Base-by-base conservation (phyloP, 1,139 yeast genomes). In the Saccharomyces uvarum region DNA sequence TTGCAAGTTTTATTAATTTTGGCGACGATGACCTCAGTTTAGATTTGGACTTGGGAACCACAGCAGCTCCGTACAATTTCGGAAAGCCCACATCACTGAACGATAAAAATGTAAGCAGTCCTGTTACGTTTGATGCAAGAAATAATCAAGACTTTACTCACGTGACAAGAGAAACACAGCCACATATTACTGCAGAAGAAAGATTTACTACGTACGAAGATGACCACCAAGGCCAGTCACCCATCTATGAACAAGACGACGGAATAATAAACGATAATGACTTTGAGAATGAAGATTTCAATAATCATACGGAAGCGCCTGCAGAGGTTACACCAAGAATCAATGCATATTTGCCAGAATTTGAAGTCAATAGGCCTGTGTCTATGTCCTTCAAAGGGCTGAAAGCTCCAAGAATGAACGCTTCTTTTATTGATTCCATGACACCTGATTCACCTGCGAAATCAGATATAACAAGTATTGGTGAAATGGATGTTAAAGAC, bases 341-440 rank as follows among this genome's bases (percentile, higher is more conserved):
- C n/a, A 60, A 59, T 41, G 64, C 67, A 44, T 63, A 56, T 49
- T 53, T 63, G 24, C 63, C 71, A 32, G 59, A 62, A 33, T 51
- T 61, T 9, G 51, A 55, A 48, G 31, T 57, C 31, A 59, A 57
- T 47, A 73, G 88, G 57, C 88, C 88, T 13, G 73, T 83, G 4
- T 82, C 88, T 1, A 79, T 82, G 85, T 83, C 89, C 0, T 83
- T 83, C 69, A 78, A 78, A 60, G 89, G 89, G 0, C 69, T 84
- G 56, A 77, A 73, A 54, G 85, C 83, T 0, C 84, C 88, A 0
- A 74, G 81, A 0, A 79, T 82, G 61, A 76, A 75, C 19, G 71
- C 74, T 52, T 19, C 54, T 8, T 27, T 53, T 19, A 33, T 42
- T 29, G 41, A 47, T 19, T 47, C 52, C 33, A 32, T 47, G 29